A percentile compares a stretch with the other conserved stretches of the same genome.
These are phyloP conservation scores for Cucurbita maxima DNA, from an alignment of 306 rosid species.

Conservation along the genomic window DNA sequence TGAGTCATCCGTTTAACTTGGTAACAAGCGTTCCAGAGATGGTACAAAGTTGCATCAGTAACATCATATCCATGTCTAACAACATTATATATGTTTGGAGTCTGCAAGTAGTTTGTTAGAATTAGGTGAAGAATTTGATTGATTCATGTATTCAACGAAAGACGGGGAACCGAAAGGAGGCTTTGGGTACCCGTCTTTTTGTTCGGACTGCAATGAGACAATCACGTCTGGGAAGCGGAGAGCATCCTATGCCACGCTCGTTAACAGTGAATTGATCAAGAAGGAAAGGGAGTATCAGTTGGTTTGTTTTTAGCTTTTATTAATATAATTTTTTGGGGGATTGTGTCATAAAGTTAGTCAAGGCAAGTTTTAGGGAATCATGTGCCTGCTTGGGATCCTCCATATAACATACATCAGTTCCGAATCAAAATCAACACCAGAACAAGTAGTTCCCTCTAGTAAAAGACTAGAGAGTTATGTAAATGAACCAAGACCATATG, in stretches of 20 bases:
- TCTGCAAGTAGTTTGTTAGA: constrained; percentile 19
- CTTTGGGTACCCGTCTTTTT: constrained; percentile 71
- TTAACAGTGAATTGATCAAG: constrained; percentile 28
- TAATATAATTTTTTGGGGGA: not conserved
- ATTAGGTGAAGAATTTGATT: constrained; percentile 36
- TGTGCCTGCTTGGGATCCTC: not conserved
- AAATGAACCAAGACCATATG: no score
- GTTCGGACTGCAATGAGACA: constrained; percentile 29
- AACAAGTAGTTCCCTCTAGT: no score
- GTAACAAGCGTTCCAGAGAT: not conserved
- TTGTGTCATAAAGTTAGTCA: not conserved
- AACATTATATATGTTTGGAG: constrained; percentile 16
- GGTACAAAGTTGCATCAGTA: not conserved
- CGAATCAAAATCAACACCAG: no score
- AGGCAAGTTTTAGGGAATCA: not conserved
- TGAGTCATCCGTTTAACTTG: not conserved
- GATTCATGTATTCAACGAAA: constrained; percentile 1
- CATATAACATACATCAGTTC: no score
- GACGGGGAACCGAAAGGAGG: constrained; percentile 30
- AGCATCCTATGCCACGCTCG: constrained; percentile 69
- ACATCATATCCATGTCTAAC: not conserved
- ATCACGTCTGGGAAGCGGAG: constrained; percentile 41
- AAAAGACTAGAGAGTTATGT: no score
- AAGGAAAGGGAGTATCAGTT: constrained; percentile 18
- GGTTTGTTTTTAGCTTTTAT: not conserved